These are phyloP conservation scores for Coix lacrymajobi DNA, from an alignment of 176 grass and related monocot genomes.

Conservation along the genomic window DNA sequence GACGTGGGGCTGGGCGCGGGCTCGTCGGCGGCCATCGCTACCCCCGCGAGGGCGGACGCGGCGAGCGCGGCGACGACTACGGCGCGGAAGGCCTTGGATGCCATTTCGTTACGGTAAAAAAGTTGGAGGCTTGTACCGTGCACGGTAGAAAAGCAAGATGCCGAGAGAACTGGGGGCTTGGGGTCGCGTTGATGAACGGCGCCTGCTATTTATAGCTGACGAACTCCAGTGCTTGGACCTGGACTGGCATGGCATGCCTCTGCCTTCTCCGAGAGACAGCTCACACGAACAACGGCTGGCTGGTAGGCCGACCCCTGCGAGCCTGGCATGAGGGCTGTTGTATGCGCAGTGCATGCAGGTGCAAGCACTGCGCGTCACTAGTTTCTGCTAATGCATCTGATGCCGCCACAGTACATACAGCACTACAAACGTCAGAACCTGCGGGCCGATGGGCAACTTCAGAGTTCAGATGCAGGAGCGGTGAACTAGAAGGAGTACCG, in stretches of 20 bases:
- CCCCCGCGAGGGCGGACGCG: slow-evolving; percentile 31
- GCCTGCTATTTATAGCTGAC: slow-evolving; percentile 28
- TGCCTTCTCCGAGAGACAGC: slow-evolving; percentile 28
- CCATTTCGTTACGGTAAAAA: slow-evolving; percentile 15
- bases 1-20: slow-evolving; percentile 79
- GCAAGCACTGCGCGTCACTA: background rate
- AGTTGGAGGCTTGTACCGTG: background rate
- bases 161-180: background rate
- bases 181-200: background rate
- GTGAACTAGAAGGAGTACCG: background rate
- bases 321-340: background rate
- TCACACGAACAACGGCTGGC: slow-evolving; percentile 24
- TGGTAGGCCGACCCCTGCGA: background rate
- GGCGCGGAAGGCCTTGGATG: slow-evolving; percentile 26
- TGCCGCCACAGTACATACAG: background rate
- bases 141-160: background rate
- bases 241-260: background rate
- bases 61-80: slow-evolving; percentile 24
- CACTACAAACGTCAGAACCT: too few relatives aligned
- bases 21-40: slow-evolving; percentile 47
- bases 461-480: background rate
- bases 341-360: background rate
- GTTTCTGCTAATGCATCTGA: background rate
- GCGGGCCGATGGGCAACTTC: too few relatives aligned
- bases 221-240: background rate